phyloP scores from a whole-genome alignment of 2,329 filamentous ascomycete genomes.

The Dactylellina leptospora region DNA sequence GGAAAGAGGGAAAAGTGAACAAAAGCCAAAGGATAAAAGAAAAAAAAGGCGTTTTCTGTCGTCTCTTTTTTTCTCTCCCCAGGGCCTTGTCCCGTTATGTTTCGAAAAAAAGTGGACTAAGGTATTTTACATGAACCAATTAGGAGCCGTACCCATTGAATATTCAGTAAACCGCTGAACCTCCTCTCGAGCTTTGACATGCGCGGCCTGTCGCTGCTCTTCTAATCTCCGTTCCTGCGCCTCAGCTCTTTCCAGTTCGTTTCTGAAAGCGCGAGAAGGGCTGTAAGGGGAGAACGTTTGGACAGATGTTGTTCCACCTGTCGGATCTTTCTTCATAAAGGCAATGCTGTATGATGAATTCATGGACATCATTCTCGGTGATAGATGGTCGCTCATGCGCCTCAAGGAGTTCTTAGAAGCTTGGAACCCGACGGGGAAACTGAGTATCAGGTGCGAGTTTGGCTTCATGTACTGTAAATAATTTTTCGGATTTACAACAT shows the following conservation, averaged over 20 bases:
- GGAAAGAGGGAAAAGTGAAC: slow-evolving; percentile 10
- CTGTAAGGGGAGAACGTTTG: slow-evolving; percentile 52
- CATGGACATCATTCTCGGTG: slow-evolving; percentile 50
- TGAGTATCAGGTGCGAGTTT: slow-evolving; percentile 54
- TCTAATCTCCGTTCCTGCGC: slow-evolving; percentile 53
- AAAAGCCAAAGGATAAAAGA: slow-evolving; percentile 14
- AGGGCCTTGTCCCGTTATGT: slow-evolving; percentile 31
- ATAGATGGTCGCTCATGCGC: slow-evolving; percentile 50
- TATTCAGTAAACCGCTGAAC: slow-evolving; percentile 52
- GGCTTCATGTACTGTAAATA: slow-evolving; percentile 54
- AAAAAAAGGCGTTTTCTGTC: slow-evolving; percentile 50
- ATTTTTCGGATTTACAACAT: slow-evolving; percentile 54
- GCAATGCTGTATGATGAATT: slow-evolving; percentile 53
- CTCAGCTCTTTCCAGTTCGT: slow-evolving; percentile 51
- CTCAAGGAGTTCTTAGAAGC: slow-evolving; percentile 51
- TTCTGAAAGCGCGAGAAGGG: slow-evolving; percentile 48
- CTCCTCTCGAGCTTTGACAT: slow-evolving; percentile 52
- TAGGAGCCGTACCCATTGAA: slow-evolving; percentile 53
- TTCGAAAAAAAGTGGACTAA: slow-evolving; percentile 45
- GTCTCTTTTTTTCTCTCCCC: slow-evolving; percentile 36
- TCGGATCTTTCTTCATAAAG: slow-evolving; percentile 53
- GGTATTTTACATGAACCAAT: slow-evolving; percentile 54
- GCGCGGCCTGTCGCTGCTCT: slow-evolving; percentile 47
- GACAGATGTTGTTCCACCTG: slow-evolving; percentile 40
- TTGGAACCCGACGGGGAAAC: slow-evolving; percentile 53